phyloP scores from a whole-genome alignment of 1,139 yeast species.

The Diutina rugosa region DNA sequence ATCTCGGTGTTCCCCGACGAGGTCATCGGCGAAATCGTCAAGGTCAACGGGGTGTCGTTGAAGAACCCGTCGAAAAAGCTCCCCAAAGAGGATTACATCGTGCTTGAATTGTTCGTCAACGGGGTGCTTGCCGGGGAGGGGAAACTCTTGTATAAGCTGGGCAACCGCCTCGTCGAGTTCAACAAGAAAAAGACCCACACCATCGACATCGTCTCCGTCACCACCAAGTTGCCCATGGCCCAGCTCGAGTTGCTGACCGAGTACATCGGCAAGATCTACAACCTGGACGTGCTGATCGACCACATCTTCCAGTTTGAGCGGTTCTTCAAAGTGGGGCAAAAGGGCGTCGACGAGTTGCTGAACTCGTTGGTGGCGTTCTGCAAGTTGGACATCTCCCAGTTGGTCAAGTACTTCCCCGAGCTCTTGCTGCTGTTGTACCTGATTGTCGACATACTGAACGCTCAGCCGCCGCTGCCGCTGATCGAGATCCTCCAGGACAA shows the following conservation, averaged over 20 bases:
- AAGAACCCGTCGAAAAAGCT: slow-evolving; percentile 18
- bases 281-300: slow-evolving; percentile 46
- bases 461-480: slow-evolving; percentile 13
- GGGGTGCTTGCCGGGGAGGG: slow-evolving; percentile 53
- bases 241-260: slow-evolving; percentile 46
- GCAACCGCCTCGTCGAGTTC: slow-evolving; percentile 28
- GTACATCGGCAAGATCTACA: slow-evolving; percentile 60
- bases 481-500: slow-evolving; percentile 24
- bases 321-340: slow-evolving; percentile 26
- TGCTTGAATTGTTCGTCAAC: slow-evolving; percentile 49
- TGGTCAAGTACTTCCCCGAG: slow-evolving; percentile 44
- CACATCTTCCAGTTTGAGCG: slow-evolving; percentile 44
- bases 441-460: slow-evolving; percentile 20
- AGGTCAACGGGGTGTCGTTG: slow-evolving; percentile 41
- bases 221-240: slow-evolving; percentile 29
- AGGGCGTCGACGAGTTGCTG: slow-evolving; percentile 33
- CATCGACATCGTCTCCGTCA: slow-evolving; percentile 22
- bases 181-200: slow-evolving; percentile 22
- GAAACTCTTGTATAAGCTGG: slow-evolving; percentile 26
- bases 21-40: slow-evolving; percentile 55
- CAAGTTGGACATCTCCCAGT: slow-evolving; percentile 31
- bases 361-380: slow-evolving; percentile 25
- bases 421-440: slow-evolving; percentile 30
- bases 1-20: slow-evolving; percentile 71
- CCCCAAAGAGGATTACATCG: slow-evolving; percentile 40